Base-by-base conservation (phyloP, 768 basidiomycete species). In the Lactifluus piperatus region DNA sequence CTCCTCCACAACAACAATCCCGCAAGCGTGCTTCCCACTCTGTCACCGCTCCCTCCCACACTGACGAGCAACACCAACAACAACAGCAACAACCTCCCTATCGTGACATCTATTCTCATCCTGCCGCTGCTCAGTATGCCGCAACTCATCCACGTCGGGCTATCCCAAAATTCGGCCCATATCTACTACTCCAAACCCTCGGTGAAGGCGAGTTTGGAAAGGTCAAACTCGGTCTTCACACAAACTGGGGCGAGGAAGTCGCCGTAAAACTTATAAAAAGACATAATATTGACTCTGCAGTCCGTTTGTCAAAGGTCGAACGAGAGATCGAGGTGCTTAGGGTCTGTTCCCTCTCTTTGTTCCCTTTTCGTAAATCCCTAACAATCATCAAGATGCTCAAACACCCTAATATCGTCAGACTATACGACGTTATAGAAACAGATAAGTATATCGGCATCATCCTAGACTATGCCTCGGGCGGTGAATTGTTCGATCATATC, bases 381-480 rank as follows among this genome's bases (percentile, higher is more conserved):
- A 32, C 29, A 11, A n/a, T n/a, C 39, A 22, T 44, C 4, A 24
- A 97, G 94, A 84, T 82, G 56, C 81, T 99, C 60, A 92, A 93
- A 70, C 97, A 99, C 65, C 97, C 97, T 0, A 98, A 98, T 71
- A 98, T 99, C 72, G 97, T 98, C 36, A 86, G 94, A 10, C 77
- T 98, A 46, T 97, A 95, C 80, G 97, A 99, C 69, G 94, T 98
- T 22, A 97, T 99, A 65, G 94, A 98, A 72, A 98, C 97, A 1
- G 97, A 98, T 78, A 97, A 97, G 73, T 98, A 98, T 74, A 98
- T 99, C 67, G 97, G 97, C 37, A 99, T 99, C 69, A 95, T 99
- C 66, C 83, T 99, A 62, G 97, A 98, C 71, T 98, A 95, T 68
- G 97, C 97, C 36, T 94, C 92, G 1, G 97, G 97, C 54, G 97